Base-by-base conservation (phyloP, 148 eudicot species). In the Dianthus caryophyllus region DNA sequence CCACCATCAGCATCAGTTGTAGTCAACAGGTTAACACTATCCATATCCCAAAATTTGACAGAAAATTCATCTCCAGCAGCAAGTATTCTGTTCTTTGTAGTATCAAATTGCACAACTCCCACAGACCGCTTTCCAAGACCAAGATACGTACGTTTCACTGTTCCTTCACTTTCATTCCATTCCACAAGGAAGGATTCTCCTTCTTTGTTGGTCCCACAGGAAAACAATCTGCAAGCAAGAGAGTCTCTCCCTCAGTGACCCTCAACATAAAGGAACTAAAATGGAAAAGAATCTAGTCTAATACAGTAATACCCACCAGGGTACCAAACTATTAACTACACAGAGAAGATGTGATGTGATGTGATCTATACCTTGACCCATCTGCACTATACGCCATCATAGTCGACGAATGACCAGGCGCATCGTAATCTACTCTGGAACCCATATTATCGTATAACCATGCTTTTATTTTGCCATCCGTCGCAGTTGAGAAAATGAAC, bases 131-230 rank as follows among this genome's bases (percentile, higher is more conserved):
- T 93, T 59, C 91, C 85, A 15, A 93, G 89, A 67, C 95, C 94
- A 65, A 66, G 71, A 71, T 83, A 93, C 46, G 85, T 75, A 58
- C 88, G 89, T 78, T 86, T 93, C 48, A 93, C 87, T 54, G 91
- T 79, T 73, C 96, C 98, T 71, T 93, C 88, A 73, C 90, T 84
- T 84, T 89, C 96, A 77, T 89, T 84, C 96, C 98, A 93, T 73
- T 93, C 98, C 51, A 93, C 95, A 65, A 93, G 80, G 76, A 72
- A 88, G 24, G 98, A 93, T 66, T 93, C 90, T 66, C 96, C 91
- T 73, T 85, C 98, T 86, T 87, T 87, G 76, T 77, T 93, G 18
- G 98, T 87, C 73, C 98, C 96, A 68, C 98, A 93, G 12, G 96
- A 89, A 79, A 93, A 93, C 75, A 92, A 79, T 80, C 97, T 91